Base-by-base conservation (phyloP, 176 grass and related monocot genomes). In the Bolboschoenus planiculmis region DNA sequence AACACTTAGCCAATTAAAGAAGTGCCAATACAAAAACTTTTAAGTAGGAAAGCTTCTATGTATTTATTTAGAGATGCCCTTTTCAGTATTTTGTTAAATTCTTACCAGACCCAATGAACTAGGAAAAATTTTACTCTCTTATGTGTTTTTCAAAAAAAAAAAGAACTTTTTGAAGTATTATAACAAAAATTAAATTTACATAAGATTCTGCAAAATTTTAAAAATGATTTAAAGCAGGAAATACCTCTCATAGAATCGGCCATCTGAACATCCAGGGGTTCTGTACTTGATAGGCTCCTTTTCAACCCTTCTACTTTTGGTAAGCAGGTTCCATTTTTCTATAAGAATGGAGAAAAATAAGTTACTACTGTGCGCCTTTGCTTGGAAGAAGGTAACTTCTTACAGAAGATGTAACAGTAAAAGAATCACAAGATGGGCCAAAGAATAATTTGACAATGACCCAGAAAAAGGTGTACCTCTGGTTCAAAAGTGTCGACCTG, bases 261-360 rank as follows among this genome's bases (percentile, higher is more conserved):
- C 97, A 99, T 96, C 67, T 88, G 86, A 78, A 90, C 58, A 88
- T 96, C 91, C 82, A 96, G 91, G 40, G 81, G 79, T 50, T 99
- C 97, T 23, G 89, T 93, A 83, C 83, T 96, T 83, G 92, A 87
- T 81, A 99, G 85, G 85, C 97, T 96, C 85, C 97, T 93, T 85
- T 93, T 99, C 57, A 99, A 88, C 29, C 97, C 97, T 93, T 96
- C 97, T 83, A 67, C 83, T 86, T 93, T 99, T 26, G 51, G 63
- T 79, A 88, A 97, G 4, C 84, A 81, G 61, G 43, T 93, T 88
- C 61, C 91, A 57, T 66, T 31, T 93, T 93, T 93, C 97, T 99
- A 88, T 85, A 92, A 84, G 43, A 85, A 53, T 56, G 48, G 79
- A 58, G n/a, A 80, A 33, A 85, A 87, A 57, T 23, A 56, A 53